These are phyloP conservation scores for Saccharomycopsis fermentans DNA, from an alignment of 805 yeast genomes.

Conservation along the genomic window DNA sequence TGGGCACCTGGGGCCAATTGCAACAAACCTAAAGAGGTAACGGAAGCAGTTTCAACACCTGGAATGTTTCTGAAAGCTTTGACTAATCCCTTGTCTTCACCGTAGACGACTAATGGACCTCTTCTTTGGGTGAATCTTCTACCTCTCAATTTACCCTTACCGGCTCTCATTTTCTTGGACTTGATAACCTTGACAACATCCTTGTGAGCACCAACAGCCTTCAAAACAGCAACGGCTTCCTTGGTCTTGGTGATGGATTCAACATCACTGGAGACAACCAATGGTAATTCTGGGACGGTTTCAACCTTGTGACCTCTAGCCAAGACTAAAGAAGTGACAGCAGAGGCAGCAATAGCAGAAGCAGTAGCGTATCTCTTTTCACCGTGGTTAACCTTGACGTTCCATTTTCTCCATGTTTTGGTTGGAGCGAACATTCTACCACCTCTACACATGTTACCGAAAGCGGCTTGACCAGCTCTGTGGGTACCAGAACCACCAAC, in stretches of 20 bases:
- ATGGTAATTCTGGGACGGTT: constrained; percentile 95
- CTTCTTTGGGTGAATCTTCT: constrained; percentile 99
- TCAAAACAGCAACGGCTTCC: constrained; percentile 96
- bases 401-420: constrained; percentile 99
- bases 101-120: constrained; percentile 98
- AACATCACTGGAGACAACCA: constrained; percentile 87
- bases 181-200: constrained; percentile 96
- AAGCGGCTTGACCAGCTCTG: constrained; percentile 99
- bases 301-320: constrained; percentile 99
- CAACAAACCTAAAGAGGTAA: constrained; percentile 83
- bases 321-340: constrained; percentile 93
- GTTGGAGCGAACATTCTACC: constrained; percentile 99
- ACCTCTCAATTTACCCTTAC: constrained; percentile 99
- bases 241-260: constrained; percentile 94
- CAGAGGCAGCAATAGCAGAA: constrained; percentile 98
- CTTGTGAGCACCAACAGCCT: constrained; percentile 98
- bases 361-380: constrained; percentile 99
- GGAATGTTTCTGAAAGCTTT: constrained; percentile 99
- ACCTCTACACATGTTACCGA: constrained; percentile 99
- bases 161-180: constrained; percentile 98
- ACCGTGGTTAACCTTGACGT: constrained; percentile 99
- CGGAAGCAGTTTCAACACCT: constrained; percentile 97
- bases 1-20: constrained; percentile 99
- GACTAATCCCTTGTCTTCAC: constrained; percentile 93
- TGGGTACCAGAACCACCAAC: constrained; percentile 99